Evolutionary conservation across 1,284 basidiomycete species (phyloP), one percentile per base, ranked within the genome.

Genomic region (Mrakiaceae sp.): DNA sequence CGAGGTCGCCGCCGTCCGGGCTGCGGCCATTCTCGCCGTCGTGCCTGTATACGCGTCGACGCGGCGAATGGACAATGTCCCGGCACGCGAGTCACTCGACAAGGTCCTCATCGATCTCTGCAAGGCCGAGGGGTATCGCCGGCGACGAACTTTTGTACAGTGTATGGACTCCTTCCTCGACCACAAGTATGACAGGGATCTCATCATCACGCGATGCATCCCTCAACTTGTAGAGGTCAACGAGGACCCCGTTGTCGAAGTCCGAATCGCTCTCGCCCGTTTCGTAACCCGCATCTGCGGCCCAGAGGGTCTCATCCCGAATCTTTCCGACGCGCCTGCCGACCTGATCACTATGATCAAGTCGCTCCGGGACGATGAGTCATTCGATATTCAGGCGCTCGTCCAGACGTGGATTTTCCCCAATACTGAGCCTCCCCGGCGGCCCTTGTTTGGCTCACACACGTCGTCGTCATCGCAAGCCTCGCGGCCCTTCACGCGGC

Each of bases 1-100:
- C 72, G 78, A 79, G 14, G 88, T 92, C 66, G 87, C 90, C 47
- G 86, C 88, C 43, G 90, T 97, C 5, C 80, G 94, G 62, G 87
- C 90, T 70, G 84, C 84, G 27, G 89, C 87, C 3, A 82, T 90
- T 39, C 72, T 74, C 40, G 78, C 79, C 66, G 87, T 90, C 55
- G 82, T 85, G 3, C 71, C 75, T 6, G 74, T 85, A 14, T 82
- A 84, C 72, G 73, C 76, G 44, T 75, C 79, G 50, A 79, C 85
- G 70, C 74, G 76, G n/a, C 70, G 72, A 14, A 73, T 77, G 49
- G 73, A 76, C 40, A 71, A 74, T 56, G 72, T 78, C 27, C 64
- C 77, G 0, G 60, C 66, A 73, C 62, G 74, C 70, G 44, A 63
- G 8, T 61, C 61, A 7, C 71, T 78, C 84, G 69, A 79, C 73